Conservation (phyloP, 2,329 filamentous ascomycete species). For the Aspergillus quadricinctus region DNA sequence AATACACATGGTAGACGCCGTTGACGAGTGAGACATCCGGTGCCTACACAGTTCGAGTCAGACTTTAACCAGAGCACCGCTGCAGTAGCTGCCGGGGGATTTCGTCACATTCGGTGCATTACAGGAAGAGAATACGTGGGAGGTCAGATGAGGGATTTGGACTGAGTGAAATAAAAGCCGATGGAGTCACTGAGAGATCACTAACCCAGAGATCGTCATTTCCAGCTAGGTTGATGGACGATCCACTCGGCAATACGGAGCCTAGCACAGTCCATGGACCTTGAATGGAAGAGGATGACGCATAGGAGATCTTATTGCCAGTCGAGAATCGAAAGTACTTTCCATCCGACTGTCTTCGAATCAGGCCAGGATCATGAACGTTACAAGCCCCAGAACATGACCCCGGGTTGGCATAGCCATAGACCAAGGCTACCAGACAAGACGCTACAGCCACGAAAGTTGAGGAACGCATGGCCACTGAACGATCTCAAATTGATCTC, state of each 20-base stretch:
- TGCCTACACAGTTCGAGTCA: slow-evolving; percentile 42
- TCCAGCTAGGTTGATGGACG: slow-evolving; percentile 44
- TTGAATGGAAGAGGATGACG: slow-evolving; percentile 43
- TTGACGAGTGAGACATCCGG: slow-evolving; percentile 60
- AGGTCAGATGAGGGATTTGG: neutral
- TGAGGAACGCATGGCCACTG: neutral
- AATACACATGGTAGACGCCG: slow-evolving; percentile 61
- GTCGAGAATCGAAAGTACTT: slow-evolving; percentile 53
- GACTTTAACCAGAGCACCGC: no score
- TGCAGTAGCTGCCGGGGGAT: no score
- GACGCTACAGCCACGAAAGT: neutral
- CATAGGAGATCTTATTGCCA: slow-evolving; percentile 47
- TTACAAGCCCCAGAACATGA: slow-evolving; percentile 29
- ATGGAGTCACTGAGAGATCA: neutral
- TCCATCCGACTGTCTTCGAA: slow-evolving; percentile 45
- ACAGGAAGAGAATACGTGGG: no score
- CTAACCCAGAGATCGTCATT: slow-evolving; percentile 49
- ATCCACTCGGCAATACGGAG: slow-evolving; percentile 43
- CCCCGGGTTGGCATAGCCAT: slow-evolving; percentile 28
- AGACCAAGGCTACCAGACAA: slow-evolving; percentile 11
- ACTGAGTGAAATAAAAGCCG: neutral
- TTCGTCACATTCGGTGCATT: no score
- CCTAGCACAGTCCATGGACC: slow-evolving; percentile 51
- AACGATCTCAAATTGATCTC: no score
- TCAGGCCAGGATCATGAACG: slow-evolving; percentile 47